Base-by-base conservation (phyloP, 306 rosid species). In the Lagenaria siceraria region DNA sequence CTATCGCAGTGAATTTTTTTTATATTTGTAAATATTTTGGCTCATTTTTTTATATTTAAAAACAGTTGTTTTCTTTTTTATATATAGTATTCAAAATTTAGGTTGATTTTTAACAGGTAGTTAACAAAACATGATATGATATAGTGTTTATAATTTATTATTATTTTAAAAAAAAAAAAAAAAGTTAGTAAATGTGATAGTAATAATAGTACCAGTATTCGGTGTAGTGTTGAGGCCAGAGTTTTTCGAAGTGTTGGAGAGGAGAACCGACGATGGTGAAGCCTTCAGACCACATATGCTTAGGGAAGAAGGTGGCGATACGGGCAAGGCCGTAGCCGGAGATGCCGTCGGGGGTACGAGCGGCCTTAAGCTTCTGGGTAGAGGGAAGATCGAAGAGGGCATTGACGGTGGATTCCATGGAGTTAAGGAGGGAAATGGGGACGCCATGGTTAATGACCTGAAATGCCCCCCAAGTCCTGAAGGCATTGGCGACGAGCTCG, bases 251-350 rank as follows among this genome's bases (percentile, higher is more conserved):
- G 82, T 92, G 96, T 2, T 90, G 85, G 8, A 80, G 83, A 5
- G 97, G 97, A 0, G 99, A 88, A 12, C 96, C 99, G 13, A 83
- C 54, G 77, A 92, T 84, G 0, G 97, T 95, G 85, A 92, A 95
- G 10, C 99, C 97, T 49, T 95, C 99, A 0, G 93, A 92, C 99
- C 97, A 92, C 99, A 95, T 92, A 82, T 85, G 97, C 77, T 95
- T 95, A 4, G 92, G 83, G 87, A 95, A 95, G 83, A 95, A 95
- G 18, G 96, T 86, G 21, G 96, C 88, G 77, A 95, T 89, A 27
- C 97, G 90, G 27, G 91, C 96, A 1, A 90, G 72, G 14, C 97
- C 97, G 10, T 95, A 95, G 61, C 99, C 97, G 0, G 97, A 69
- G 63, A 87, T 77, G 3, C 89, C 96, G 0, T 89, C 90, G 0